Evolutionary conservation across 202 grass and related monocot species (phyloP).

Genomic region (Schoenoplectus triqueter): DNA sequence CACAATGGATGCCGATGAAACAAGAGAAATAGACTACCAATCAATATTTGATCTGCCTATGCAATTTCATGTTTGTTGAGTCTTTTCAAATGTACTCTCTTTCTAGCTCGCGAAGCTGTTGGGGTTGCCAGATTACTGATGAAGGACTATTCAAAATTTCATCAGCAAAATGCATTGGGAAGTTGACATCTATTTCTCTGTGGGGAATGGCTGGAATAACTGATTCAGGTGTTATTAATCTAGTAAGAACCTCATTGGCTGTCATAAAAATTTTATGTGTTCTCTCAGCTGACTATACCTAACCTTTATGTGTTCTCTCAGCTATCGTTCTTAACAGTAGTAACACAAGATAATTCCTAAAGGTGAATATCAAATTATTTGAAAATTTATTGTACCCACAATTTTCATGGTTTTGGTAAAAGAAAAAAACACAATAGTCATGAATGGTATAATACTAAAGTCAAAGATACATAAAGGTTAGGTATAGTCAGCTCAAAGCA

Average conservation of each 20-base stretch:
- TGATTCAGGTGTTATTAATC: constrained; percentile 78
- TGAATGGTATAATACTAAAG: background rate
- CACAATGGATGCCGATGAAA: background rate
- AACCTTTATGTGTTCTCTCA: background rate
- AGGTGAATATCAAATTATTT: background rate
- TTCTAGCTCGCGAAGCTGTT: constrained; percentile 86
- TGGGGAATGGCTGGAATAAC: constrained; percentile 92
- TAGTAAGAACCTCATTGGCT: constrained; percentile 47
- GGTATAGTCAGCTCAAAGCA: background rate
- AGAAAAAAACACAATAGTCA: background rate
- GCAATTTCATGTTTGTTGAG: constrained; percentile 9
- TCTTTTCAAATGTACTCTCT: constrained; percentile 41
- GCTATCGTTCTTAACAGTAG: background rate
- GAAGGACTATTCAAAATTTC: constrained; percentile 73
- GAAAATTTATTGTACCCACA: background rate
- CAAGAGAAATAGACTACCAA: background rate
- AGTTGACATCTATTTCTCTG: constrained; percentile 76
- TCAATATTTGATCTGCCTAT: background rate
- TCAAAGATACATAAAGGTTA: background rate
- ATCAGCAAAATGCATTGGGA: constrained; percentile 59
- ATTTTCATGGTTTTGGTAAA: background rate
- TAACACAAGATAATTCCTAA: background rate
- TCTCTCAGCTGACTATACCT: too few species aligned
- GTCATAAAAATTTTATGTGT: background rate
- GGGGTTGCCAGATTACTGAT: constrained; percentile 81